Conservation (phyloP, 2,329 filamentous ascomycete species). For the Polytolypa hystricis region DNA sequence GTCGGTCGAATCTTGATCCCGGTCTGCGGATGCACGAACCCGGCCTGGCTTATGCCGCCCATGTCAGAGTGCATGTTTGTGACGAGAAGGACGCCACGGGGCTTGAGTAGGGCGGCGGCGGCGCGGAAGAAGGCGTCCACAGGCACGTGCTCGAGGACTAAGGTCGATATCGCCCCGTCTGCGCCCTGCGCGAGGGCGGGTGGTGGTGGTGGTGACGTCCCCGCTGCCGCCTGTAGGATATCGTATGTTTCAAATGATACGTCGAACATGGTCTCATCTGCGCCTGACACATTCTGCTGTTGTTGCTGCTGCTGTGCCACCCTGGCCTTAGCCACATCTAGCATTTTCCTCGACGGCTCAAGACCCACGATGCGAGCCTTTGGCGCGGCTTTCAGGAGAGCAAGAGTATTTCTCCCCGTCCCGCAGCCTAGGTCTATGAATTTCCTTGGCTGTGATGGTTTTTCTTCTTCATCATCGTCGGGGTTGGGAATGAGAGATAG, state of each 20-base stretch:
- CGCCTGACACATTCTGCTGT: background rate
- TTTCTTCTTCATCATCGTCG: no score
- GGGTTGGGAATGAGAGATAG: slow-evolving; percentile 22
- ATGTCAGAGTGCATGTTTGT: slow-evolving; percentile 61
- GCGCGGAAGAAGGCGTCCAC: slow-evolving; percentile 46
- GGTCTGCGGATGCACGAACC: slow-evolving; percentile 45
- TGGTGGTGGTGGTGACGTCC: slow-evolving; percentile 4
- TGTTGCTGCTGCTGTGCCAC: slow-evolving; percentile 13
- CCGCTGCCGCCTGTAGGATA: slow-evolving; percentile 20
- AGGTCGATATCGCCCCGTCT: slow-evolving; percentile 46
- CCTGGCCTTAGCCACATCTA: slow-evolving; percentile 39
- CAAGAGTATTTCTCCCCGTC: slow-evolving; percentile 52
- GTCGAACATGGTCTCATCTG: background rate
- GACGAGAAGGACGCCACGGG: slow-evolving; percentile 43
- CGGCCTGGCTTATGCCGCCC: slow-evolving; percentile 48
- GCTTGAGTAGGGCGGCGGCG: slow-evolving; percentile 32
- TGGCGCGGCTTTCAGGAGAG: slow-evolving; percentile 25
- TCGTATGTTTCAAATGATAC: slow-evolving; percentile 25
- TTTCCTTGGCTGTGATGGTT: slow-evolving; percentile 15
- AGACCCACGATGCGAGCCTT: slow-evolving; percentile 39
- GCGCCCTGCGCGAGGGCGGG: slow-evolving; percentile 18
- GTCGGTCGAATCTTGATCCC: slow-evolving; percentile 48
- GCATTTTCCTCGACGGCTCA: slow-evolving; percentile 48
- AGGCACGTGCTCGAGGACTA: slow-evolving; percentile 55
- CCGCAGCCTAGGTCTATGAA: slow-evolving; percentile 56